Evolutionary conservation across 495 filamentous ascomycete genomes (phyloP).

Genomic region (Rhypophila decipiens): DNA sequence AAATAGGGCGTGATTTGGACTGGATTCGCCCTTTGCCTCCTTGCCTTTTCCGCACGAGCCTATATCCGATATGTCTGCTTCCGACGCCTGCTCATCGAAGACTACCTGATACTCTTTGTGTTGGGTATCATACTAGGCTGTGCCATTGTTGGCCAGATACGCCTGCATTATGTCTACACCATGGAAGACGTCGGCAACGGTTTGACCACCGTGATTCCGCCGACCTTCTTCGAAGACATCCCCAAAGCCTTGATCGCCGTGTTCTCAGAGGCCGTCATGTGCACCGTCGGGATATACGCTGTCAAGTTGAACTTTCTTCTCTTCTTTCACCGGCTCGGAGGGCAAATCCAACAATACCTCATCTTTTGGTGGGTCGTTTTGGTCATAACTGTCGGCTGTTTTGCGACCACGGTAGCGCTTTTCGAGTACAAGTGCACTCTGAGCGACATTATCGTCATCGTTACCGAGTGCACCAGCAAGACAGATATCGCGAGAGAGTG

Average conservation of each 20-base stretch:
- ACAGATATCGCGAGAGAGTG: background rate
- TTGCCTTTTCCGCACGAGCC: background rate
- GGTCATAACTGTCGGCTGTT: background rate
- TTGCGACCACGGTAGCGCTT: background rate
- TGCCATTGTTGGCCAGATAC: background rate
- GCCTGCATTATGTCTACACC: background rate
- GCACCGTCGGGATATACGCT: background rate
- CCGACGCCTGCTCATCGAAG: background rate
- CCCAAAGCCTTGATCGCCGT: background rate
- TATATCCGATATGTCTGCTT: background rate
- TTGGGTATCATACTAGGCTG: background rate
- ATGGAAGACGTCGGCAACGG: background rate
- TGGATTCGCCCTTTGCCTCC: background rate
- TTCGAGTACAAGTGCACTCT: background rate
- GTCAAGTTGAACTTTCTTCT: background rate
- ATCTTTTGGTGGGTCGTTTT: background rate
- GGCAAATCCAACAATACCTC: background rate
- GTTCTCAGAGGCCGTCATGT: background rate
- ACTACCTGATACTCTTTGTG: background rate
- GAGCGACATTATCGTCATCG: background rate
- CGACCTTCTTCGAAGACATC: background rate
- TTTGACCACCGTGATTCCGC: background rate
- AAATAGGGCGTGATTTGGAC: background rate
- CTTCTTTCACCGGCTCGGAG: background rate
- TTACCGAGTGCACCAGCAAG: background rate